Conservation (phyloP, 1,284 basidiomycete genomes). For the Leccinum variabile region DNA sequence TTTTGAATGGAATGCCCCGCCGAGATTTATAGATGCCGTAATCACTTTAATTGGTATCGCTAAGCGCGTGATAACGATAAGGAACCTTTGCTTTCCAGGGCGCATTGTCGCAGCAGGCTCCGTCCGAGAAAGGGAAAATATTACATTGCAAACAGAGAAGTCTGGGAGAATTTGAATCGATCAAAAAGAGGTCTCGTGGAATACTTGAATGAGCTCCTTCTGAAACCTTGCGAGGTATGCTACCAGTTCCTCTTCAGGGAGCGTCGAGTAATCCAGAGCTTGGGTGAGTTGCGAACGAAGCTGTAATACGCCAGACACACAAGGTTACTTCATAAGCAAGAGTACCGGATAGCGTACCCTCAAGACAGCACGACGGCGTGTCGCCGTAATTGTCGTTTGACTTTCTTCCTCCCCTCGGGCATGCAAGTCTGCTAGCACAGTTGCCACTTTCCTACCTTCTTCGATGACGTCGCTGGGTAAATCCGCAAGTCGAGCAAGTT, state of each 20-base stretch:
- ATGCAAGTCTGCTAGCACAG: slow-evolving; percentile 59
- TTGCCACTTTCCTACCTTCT: slow-evolving; percentile 63
- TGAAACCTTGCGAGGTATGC: slow-evolving; percentile 67
- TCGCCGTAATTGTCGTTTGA: slow-evolving; percentile 55
- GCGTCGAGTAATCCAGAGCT: slow-evolving; percentile 62
- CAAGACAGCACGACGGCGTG: slow-evolving; percentile 66
- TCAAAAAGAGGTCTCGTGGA: slow-evolving; percentile 39
- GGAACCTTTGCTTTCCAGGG: neutral
- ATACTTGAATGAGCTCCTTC: slow-evolving; percentile 59
- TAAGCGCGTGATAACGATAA: slow-evolving; percentile 14
- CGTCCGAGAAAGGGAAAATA: neutral
- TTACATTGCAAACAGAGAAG: slow-evolving; percentile 10
- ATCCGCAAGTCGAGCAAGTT: slow-evolving; percentile 82
- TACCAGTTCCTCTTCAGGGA: slow-evolving; percentile 66
- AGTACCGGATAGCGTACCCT: slow-evolving; percentile 44
- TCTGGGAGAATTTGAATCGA: neutral
- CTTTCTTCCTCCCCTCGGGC: slow-evolving; percentile 58
- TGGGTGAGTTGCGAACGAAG: slow-evolving; percentile 69
- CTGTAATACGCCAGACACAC: slow-evolving; percentile 38
- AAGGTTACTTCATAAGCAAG: neutral
- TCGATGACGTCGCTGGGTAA: slow-evolving; percentile 67
- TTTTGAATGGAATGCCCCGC: neutral
- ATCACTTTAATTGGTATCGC: slow-evolving; percentile 5
- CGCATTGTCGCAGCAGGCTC: neutral
- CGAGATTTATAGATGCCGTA: slow-evolving; percentile 13